A percentile compares a stretch with the other conserved stretches of the same genome.
Conservation (phyloP, 2,329 filamentous ascomycete genomes). For the Stagonosporopsis vannaccii region DNA sequence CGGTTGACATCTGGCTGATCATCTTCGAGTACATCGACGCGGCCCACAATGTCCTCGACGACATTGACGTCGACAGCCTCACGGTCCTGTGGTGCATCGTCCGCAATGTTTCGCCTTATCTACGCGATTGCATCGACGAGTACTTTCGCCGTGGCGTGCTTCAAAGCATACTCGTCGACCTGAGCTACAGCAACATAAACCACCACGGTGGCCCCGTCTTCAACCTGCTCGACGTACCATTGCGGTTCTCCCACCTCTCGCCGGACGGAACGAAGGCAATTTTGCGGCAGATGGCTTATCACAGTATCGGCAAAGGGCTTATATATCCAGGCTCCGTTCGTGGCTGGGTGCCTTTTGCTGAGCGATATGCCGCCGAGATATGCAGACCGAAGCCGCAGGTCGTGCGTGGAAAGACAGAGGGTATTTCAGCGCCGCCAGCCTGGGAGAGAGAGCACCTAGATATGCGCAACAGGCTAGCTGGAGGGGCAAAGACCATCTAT, state of each 20-base stretch:
- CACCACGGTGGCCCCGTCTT: conserved; percentile 16
- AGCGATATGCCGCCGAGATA: conserved; percentile 24
- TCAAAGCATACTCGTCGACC: conserved; percentile 20
- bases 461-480: conserved; percentile 15
- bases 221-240: conserved; percentile 24
- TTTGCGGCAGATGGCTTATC: conserved; percentile 21
- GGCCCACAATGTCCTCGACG: not conserved
- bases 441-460: conserved; percentile 23
- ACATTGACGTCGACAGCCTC: conserved; percentile 17
- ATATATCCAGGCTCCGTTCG: conserved; percentile 18
- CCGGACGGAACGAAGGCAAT: conserved; percentile 16
- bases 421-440: conserved; percentile 9
- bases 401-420: conserved; percentile 12
- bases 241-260: conserved; percentile 24
- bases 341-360: conserved; percentile 31
- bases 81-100: conserved; percentile 24
- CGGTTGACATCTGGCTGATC: conserved; percentile 30
- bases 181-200: conserved; percentile 29
- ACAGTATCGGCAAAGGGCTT: not conserved
- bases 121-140: conserved; percentile 27
- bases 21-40: conserved; percentile 22
- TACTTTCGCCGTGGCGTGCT: conserved; percentile 25
- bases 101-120: conserved; percentile 26
- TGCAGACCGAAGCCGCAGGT: conserved; percentile 11
- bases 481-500: conserved; percentile 14